Evolutionary conservation across 1,139 yeast species (phyloP).

Genomic region (Saccharomyces hybrid): DNA sequence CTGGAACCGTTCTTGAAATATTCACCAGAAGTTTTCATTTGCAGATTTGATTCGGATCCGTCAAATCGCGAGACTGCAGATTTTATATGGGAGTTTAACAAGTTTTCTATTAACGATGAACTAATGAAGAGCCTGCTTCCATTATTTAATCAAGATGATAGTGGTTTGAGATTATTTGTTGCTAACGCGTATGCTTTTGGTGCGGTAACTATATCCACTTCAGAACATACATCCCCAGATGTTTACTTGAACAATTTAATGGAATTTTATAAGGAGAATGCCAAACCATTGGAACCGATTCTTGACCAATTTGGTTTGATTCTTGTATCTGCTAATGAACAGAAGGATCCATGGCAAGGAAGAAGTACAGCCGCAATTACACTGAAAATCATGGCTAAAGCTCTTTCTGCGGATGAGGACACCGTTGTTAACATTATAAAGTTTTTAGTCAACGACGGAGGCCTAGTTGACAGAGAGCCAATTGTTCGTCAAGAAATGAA

Average conservation of each 20-base stretch:
- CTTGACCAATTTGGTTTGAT: conserved; percentile 75
- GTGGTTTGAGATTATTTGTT: conserved; percentile 60
- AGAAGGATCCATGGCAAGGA: conserved; percentile 73
- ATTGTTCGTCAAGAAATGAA: conserved; percentile 76
- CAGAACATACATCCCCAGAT: conserved; percentile 30
- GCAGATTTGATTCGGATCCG: conserved; percentile 65
- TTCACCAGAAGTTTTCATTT: conserved; percentile 69
- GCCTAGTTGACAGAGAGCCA: conserved; percentile 66
- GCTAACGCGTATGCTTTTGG: conserved; percentile 51
- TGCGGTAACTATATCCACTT: conserved; percentile 32
- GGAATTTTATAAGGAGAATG: conserved; percentile 48
- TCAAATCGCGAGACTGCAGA: conserved; percentile 58
- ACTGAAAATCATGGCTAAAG: conserved; percentile 50
- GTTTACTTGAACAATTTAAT: conserved; percentile 41
- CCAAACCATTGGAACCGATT: conserved; percentile 70
- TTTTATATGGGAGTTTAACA: conserved; percentile 81
- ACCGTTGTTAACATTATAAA: conserved; percentile 46
- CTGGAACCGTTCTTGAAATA: conserved; percentile 47
- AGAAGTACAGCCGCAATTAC: conserved; percentile 76
- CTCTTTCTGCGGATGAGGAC: conserved; percentile 33
- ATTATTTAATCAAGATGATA: conserved; percentile 48
- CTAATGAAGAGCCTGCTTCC: conserved; percentile 42
- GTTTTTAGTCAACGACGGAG: conserved; percentile 53
- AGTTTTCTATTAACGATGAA: conserved; percentile 40
- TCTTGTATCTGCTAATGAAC: conserved; percentile 51